Evolutionary conservation across 495 filamentous ascomycete genomes (phyloP).

Genomic region (Parathielavia appendiculata): DNA sequence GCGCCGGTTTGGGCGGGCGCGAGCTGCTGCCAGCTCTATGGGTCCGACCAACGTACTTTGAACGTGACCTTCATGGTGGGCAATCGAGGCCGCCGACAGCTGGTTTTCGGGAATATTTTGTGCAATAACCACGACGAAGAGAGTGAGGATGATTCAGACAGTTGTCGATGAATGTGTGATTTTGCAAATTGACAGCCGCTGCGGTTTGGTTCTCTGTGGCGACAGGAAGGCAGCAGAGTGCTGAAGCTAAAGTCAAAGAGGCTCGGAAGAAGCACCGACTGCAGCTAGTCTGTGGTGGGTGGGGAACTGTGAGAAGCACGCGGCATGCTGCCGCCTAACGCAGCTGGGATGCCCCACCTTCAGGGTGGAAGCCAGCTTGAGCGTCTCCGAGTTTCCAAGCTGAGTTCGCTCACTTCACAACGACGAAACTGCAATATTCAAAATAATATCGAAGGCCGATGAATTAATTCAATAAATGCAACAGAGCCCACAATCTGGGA

Average conservation of each 20-base stretch:
- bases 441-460: too few species aligned
- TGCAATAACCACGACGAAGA: not conserved
- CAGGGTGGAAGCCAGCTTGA: not conserved
- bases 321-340: constrained; percentile 17
- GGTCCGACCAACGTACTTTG: constrained; percentile 36
- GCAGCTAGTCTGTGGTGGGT: not conserved
- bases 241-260: not conserved
- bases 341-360: constrained; percentile 13
- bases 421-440: too few species aligned
- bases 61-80: constrained; percentile 50
- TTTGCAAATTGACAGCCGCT: not conserved
- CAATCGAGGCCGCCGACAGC: constrained; percentile 32
- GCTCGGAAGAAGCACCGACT: not conserved
- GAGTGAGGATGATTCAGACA: not conserved
- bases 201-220: constrained; percentile 15
- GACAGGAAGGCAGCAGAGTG: constrained; percentile 11
- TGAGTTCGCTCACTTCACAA: too few species aligned
- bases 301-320: constrained; percentile 11
- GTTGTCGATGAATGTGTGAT: constrained; percentile 3
- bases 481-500: too few species aligned
- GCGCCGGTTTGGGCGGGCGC: not conserved
- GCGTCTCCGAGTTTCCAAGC: too few species aligned
- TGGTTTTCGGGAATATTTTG: constrained; percentile 11
- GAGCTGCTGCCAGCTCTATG: constrained; percentile 3
- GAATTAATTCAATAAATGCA: too few species aligned